A percentile compares a stretch with the other conserved stretches of the same genome.
Conservation (phyloP, 164 flowering plant species). For the Nymphaea colorata region DNA sequence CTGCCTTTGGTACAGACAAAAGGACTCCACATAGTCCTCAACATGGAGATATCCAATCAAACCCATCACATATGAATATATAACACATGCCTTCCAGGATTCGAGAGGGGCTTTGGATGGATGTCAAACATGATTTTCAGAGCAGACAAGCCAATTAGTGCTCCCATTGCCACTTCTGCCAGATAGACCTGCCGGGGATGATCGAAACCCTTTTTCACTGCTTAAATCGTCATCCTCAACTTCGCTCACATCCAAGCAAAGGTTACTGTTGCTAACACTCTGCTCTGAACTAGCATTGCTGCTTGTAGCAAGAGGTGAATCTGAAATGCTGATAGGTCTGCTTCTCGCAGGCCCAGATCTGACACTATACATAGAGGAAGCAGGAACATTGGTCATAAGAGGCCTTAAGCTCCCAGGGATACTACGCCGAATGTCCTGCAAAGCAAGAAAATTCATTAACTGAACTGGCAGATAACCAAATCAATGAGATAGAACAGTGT, state of each 20-base stretch:
- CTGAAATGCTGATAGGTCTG: constrained; percentile 43
- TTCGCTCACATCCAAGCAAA: constrained; percentile 40
- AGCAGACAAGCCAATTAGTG: not conserved
- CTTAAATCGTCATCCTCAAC: constrained; percentile 29
- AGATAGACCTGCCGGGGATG: constrained; percentile 37
- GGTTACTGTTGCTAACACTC: constrained; percentile 45
- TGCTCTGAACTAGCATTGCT: constrained; percentile 87
- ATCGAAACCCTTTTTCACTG: constrained; percentile 42
- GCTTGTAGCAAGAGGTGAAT: constrained; percentile 88
- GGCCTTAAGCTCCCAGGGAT: constrained; percentile 62
- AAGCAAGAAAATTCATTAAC: not conserved
- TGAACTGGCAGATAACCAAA: not conserved
- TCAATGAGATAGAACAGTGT: not conserved
- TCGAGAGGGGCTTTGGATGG: not conserved
- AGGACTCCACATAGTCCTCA: not conserved
- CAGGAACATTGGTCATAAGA: constrained; percentile 64
- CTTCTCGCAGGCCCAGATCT: constrained; percentile 61
- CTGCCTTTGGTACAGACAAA: too few species aligned
- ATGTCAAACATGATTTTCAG: not conserved
- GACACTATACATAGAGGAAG: constrained; percentile 79
- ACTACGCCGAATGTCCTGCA: constrained; percentile 73
- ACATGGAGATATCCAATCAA: not conserved
- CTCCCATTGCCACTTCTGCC: not conserved
- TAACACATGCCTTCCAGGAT: not conserved
- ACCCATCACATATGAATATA: not conserved